Conservation (phyloP, 805 yeast species). For the Schwanniomyces pseudopolymorphus region DNA sequence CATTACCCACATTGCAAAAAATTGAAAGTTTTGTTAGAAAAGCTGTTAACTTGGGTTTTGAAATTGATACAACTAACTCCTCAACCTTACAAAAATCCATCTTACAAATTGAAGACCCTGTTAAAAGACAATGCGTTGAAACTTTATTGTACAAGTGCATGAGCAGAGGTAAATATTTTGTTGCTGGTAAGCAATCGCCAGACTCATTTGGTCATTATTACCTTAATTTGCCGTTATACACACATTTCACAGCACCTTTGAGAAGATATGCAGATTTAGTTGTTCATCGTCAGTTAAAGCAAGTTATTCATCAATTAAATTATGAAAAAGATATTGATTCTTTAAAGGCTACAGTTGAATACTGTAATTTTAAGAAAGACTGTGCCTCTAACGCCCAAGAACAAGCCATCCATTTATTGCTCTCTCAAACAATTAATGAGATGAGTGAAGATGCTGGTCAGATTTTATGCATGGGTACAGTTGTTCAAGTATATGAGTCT, state of each 20-base stretch:
- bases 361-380: slow-evolving; percentile 93
- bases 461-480: slow-evolving; percentile 79
- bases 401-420: slow-evolving; percentile 84
- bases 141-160: slow-evolving; percentile 77
- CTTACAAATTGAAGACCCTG: slow-evolving; percentile 58
- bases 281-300: slow-evolving; percentile 88
- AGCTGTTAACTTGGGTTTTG: slow-evolving; percentile 62
- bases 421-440: slow-evolving; percentile 80
- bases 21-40: slow-evolving; percentile 76
- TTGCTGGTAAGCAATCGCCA: slow-evolving; percentile 84
- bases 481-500: slow-evolving; percentile 90
- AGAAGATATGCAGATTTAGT: slow-evolving; percentile 89
- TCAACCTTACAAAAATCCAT: slow-evolving; percentile 72
- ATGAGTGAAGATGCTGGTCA: slow-evolving; percentile 76
- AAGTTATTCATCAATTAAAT: slow-evolving; percentile 46
- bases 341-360: slow-evolving; percentile 80
- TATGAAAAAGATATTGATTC: slow-evolving; percentile 59
- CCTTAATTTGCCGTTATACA: slow-evolving; percentile 79
- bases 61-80: slow-evolving; percentile 72
- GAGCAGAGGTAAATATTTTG: slow-evolving; percentile 81
- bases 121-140: slow-evolving; percentile 71
- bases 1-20: slow-evolving; percentile 78
- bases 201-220: slow-evolving; percentile 78
- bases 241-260: slow-evolving; percentile 92
- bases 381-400: slow-evolving; percentile 92